Conservation (phyloP, 169 alveolate species). For the Cryptosporidium parvum region DNA sequence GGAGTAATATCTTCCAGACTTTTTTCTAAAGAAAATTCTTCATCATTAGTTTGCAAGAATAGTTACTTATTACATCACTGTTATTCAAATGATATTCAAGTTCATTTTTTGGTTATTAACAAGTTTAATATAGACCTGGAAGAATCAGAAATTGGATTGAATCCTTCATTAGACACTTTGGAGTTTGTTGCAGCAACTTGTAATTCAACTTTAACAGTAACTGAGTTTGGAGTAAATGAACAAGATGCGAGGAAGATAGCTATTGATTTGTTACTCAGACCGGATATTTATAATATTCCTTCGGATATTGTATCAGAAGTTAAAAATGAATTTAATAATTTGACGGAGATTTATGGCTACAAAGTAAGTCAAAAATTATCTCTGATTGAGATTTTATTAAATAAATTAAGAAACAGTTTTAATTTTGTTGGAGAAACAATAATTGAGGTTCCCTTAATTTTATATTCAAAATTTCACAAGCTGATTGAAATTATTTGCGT, state of each 20-base stretch:
- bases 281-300: not conserved
- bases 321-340: too few species aligned
- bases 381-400: slow-evolving; percentile 10
- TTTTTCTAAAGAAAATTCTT: not conserved
- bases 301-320: not conserved
- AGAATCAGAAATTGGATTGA: slow-evolving; percentile 11
- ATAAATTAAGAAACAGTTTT: slow-evolving; percentile 27
- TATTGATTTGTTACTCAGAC: slow-evolving; percentile 18
- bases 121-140: not conserved
- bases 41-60: slow-evolving; percentile 11
- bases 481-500: slow-evolving; percentile 22
- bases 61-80: slow-evolving; percentile 10
- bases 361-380: slow-evolving; percentile 14
- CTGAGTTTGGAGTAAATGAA: slow-evolving; percentile 12
- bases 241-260: slow-evolving; percentile 12
- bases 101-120: slow-evolving; percentile 35
- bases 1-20: slow-evolving; percentile 44
- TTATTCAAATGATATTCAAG: slow-evolving; percentile 10
- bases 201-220: slow-evolving; percentile 4
- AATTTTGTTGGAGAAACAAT: slow-evolving; percentile 2
- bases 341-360: slow-evolving; percentile 7
- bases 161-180: slow-evolving; percentile 40
- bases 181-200: slow-evolving; percentile 12
- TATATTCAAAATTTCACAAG: slow-evolving; percentile 29
- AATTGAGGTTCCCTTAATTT: slow-evolving; percentile 13